Conservation (phyloP, 2,329 filamentous ascomycete genomes). For the Penicillium sp. region DNA sequence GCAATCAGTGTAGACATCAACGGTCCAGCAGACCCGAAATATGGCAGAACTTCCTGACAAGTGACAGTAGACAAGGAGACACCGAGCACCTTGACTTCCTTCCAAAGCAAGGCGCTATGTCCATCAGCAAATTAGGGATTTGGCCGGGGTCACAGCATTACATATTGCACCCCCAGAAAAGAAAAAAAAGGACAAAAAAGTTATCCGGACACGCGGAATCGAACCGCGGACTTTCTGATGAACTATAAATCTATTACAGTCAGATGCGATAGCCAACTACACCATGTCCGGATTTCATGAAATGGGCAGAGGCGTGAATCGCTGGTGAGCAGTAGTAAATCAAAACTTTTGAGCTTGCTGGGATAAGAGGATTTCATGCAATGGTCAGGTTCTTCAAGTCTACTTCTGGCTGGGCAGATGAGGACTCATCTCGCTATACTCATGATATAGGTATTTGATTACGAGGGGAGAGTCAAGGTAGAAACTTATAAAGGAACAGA, state of each 20-base stretch:
- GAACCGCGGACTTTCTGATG: conserved; percentile 5
- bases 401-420: too few relatives aligned
- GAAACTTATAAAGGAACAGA: too few relatives aligned
- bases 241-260: conserved; percentile 1
- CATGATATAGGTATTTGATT: too few relatives aligned
- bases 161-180: too few relatives aligned
- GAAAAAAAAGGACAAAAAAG: neutral
- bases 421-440: too few relatives aligned
- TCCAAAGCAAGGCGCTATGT: neutral
- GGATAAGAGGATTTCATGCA: too few relatives aligned
- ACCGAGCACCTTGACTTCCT: neutral
- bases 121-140: neutral
- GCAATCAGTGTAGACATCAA: neutral
- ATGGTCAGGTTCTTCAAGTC: too few relatives aligned
- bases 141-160: neutral
- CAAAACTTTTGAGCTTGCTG: too few relatives aligned
- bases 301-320: too few relatives aligned
- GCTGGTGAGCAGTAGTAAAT: too few relatives aligned
- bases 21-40: neutral
- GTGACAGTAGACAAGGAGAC: neutral
- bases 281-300: neutral
- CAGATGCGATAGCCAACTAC: conserved; percentile 4
- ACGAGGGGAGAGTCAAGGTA: too few relatives aligned
- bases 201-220: conserved; percentile 2
- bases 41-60: neutral